A percentile compares a stretch with the other conserved stretches of the same genome.
Conservation (phyloP, 2,329 filamentous ascomycete species). For the Paraphoma sp. region DNA sequence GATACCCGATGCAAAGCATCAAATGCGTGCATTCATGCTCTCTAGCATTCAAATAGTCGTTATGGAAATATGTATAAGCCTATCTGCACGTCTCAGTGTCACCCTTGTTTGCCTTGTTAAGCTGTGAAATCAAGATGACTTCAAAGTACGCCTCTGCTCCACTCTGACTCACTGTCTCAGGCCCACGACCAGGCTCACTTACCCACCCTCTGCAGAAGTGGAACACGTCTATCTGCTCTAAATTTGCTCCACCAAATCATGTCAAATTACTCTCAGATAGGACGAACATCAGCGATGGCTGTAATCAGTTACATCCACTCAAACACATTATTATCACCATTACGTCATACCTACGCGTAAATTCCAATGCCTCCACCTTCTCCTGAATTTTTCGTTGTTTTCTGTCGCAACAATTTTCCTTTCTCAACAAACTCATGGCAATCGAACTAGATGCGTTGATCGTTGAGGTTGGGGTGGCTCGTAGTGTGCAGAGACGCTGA, state of each 20-base stretch:
- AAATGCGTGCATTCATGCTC: background rate
- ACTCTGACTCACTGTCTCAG: background rate
- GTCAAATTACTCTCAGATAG: too few relatives aligned
- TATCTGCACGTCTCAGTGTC: background rate
- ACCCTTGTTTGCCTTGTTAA: too few relatives aligned
- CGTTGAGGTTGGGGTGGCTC: background rate
- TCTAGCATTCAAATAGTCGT: too few relatives aligned
- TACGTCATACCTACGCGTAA: background rate
- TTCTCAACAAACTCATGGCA: background rate
- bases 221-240: too few relatives aligned
- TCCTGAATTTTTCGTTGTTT: background rate
- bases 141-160: background rate
- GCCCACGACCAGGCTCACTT: too few relatives aligned
- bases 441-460: background rate
- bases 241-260: too few relatives aligned
- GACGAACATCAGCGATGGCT: too few relatives aligned
- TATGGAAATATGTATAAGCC: too few relatives aligned
- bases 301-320: too few relatives aligned
- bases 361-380: background rate
- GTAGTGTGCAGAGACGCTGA: background rate
- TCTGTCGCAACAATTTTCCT: background rate
- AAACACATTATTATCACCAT: background rate
- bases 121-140: background rate
- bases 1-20: constrained; percentile 22
- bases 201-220: too few relatives aligned